Base-by-base conservation (phyloP, 2,329 filamentous ascomycete genomes). In the Aspergillus novoparasiticus region DNA sequence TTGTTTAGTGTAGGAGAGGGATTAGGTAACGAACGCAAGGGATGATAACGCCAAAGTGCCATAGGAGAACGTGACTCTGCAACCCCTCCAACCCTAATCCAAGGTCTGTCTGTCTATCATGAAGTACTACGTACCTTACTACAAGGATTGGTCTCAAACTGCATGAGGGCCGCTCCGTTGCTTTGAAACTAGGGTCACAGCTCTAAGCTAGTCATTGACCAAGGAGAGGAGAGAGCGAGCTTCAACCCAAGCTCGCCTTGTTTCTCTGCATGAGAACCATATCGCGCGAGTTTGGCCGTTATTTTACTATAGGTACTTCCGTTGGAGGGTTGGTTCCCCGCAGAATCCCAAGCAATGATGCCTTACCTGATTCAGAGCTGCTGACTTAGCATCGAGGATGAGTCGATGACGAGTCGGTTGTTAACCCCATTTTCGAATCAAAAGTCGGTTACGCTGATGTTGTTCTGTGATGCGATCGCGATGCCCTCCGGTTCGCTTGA, bases 241-340 rank as follows among this genome's bases (percentile, higher is more conserved):
- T 50, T 64, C 57, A 39, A 64, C 62, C 60, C 56, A 64, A 61
- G 50, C 61, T 62, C 61, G 65, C 63, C 63, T 59, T 62, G 56
- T 64, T 51, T 51, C 57, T 62, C 63, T 68, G 66, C 64, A 61
- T 61, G 65, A 67, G 59, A 59, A 46, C 62, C 59, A 59, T 50
- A 60, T 61, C 54, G 46, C 28, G 28, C 48, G 5, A 32, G 26
- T 51, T 32, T 51, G 57, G 34, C 57, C 45, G 28, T 51, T 45
- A 59, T 41, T 36, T 41, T 50, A 51, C 23, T n/a, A 39, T 36
- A 60, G 45, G 54, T 51, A 51, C 48, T 51, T 51, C 26, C 14
- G 14, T 28, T 28, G 26, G 23, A 28, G 46, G 3, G 46, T 10
- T n/a, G 48, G 9, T 51, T 51, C 28, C 48, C 48, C 48, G 48